Conservation (phyloP, 2,329 filamentous ascomycete genomes). For the Epichloe bromicola region DNA sequence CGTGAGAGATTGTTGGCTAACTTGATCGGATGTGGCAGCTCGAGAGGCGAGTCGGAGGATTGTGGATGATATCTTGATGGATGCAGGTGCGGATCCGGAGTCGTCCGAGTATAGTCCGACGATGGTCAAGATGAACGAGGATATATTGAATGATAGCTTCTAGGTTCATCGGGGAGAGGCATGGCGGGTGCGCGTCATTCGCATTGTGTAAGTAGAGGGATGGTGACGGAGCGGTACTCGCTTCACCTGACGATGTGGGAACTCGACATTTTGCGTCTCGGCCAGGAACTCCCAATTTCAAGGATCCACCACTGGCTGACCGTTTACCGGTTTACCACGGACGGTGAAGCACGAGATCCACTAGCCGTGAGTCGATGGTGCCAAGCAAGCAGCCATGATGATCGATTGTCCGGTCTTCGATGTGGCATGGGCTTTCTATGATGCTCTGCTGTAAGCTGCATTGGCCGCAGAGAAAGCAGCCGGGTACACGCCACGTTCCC, state of each 20-base stretch:
- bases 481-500: background rate
- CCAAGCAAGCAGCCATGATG: background rate
- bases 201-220: too few relatives aligned
- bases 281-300: too few relatives aligned
- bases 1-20: background rate
- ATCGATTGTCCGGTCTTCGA: background rate
- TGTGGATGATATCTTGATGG: constrained; percentile 65
- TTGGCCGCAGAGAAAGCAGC: background rate
- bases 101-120: constrained; percentile 49
- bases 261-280: too few relatives aligned
- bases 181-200: too few relatives aligned
- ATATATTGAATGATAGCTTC: constrained; percentile 51
- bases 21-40: constrained; percentile 29
- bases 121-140: constrained; percentile 51
- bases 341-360: background rate
- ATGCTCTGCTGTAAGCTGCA: background rate
- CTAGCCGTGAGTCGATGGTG: background rate
- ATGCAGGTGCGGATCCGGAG: constrained; percentile 52
- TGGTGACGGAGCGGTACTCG: background rate
- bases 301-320: too few relatives aligned
- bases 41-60: constrained; percentile 71
- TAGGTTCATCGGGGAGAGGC: constrained; percentile 16
- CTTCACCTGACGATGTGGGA: background rate
- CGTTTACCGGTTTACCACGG: too few relatives aligned
- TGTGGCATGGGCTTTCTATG: background rate